Conservation (phyloP, 257 asterid species). For the Solanum ossicruentum region DNA sequence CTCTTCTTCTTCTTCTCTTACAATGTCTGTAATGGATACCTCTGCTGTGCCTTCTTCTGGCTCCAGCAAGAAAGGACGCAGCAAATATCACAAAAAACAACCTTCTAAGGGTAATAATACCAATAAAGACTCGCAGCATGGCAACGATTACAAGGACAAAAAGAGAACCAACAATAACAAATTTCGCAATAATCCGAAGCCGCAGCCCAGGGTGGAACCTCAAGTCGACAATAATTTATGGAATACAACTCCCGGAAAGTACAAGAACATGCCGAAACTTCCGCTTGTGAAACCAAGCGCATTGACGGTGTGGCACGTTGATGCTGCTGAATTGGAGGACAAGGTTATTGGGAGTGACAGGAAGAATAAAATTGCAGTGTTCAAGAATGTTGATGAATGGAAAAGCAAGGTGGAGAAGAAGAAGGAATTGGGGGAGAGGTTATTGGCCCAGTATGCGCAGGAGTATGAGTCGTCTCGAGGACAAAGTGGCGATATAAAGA, state of each 20-base stretch:
- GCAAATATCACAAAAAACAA: conserved; percentile 12
- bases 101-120: background rate
- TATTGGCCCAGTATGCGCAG: conserved; percentile 60
- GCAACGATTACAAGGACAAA: background rate
- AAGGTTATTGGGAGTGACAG: conserved; percentile 40
- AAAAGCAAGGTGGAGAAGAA: conserved; percentile 65
- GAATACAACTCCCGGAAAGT: conserved; percentile 12
- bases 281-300: conserved; percentile 54
- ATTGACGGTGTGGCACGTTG: conserved; percentile 52
- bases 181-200: conserved; percentile 1
- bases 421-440: conserved; percentile 65
- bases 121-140: background rate
- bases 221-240: background rate
- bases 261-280: conserved; percentile 57
- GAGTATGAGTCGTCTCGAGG: conserved; percentile 73
- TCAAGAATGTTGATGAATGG: conserved; percentile 46
- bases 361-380: conserved; percentile 33
- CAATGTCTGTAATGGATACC: conserved; percentile 19
- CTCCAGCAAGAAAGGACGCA: conserved; percentile 59
- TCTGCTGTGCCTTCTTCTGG: conserved; percentile 36
- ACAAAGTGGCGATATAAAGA: conserved; percentile 76
- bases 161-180: background rate
- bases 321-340: conserved; percentile 59
- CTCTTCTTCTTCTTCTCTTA: background rate
- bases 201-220: conserved; percentile 1